Conservation (phyloP, 169 alveolate genomes). For the Plasmodium malariae region DNA sequence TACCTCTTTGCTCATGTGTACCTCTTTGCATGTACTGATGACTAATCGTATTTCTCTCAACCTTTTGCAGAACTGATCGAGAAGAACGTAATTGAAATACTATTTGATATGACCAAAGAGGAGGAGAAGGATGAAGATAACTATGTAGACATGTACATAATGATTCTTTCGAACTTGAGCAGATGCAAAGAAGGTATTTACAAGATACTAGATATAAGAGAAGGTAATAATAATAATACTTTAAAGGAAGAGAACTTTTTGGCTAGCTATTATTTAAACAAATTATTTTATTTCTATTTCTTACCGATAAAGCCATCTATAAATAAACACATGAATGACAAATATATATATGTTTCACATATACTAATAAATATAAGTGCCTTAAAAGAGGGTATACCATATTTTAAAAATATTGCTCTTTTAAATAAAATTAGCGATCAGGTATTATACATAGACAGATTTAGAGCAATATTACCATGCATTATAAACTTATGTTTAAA, state of each 20-base stretch:
- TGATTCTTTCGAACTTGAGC: slow-evolving; percentile 37
- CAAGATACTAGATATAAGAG: slow-evolving; percentile 23
- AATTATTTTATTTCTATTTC: slow-evolving; percentile 31
- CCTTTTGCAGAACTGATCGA: slow-evolving; percentile 8
- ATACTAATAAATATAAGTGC: slow-evolving; percentile 46
- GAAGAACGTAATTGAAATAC: slow-evolving; percentile 21
- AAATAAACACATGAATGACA: slow-evolving; percentile 28
- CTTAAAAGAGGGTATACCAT: slow-evolving; percentile 32
- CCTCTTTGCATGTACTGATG: background rate
- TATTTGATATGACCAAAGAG: slow-evolving; percentile 46
- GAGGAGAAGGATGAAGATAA: slow-evolving; percentile 38
- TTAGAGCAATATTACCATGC: slow-evolving; percentile 15
- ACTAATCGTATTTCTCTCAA: background rate
- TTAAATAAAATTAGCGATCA: slow-evolving; percentile 31
- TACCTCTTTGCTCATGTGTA: background rate
- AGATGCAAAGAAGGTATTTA: slow-evolving; percentile 53
- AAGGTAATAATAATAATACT: background rate
- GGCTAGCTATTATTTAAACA: slow-evolving; percentile 37
- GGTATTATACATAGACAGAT: slow-evolving; percentile 14
- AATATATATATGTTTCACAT: slow-evolving; percentile 27
- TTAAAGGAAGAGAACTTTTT: background rate
- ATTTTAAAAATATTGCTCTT: slow-evolving; percentile 27
- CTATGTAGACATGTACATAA: slow-evolving; percentile 32
- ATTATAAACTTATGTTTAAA: slow-evolving; percentile 26
- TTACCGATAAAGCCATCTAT: slow-evolving; percentile 18